Conservation (phyloP, 1,139 yeast species). For the Geotrichum fermentans region DNA sequence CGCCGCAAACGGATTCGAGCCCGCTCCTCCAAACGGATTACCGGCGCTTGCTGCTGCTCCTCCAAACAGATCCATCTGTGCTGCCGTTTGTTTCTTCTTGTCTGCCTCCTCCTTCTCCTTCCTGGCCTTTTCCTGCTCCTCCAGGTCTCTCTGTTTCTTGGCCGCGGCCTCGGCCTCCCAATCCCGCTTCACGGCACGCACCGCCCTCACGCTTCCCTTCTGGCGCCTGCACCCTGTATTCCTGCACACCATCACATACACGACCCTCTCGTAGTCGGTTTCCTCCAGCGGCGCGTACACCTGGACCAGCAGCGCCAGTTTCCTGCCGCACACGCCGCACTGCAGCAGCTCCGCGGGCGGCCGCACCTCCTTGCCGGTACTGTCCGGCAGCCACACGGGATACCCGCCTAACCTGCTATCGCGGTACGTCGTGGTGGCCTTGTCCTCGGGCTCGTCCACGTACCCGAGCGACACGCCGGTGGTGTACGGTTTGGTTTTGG, state of each 20-base stretch:
- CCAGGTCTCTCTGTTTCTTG: constrained; percentile 8
- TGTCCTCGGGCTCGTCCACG: constrained; percentile 16
- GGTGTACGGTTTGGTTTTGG: constrained; percentile 16
- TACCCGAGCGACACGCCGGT: constrained; percentile 17
- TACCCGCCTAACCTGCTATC: constrained; percentile 19
- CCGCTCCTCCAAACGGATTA: constrained; percentile 14
- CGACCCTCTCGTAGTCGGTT: constrained; percentile 69
- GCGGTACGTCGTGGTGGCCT: not conserved
- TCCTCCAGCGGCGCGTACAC: constrained; percentile 68
- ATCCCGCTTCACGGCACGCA: constrained; percentile 42
- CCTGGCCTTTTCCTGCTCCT: not conserved
- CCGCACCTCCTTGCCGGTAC: constrained; percentile 18
- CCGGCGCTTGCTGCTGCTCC: not conserved
- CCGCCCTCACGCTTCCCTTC: constrained; percentile 42
- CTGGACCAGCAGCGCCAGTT: constrained; percentile 68
- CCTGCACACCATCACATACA: constrained; percentile 75
- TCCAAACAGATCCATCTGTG: constrained; percentile 1
- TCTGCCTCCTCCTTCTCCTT: constrained; percentile 3
- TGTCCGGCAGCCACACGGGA: constrained; percentile 44
- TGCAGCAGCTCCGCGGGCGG: constrained; percentile 40
- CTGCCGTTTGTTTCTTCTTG: not conserved
- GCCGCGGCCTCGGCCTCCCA: constrained; percentile 38
- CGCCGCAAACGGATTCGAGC: constrained; percentile 11
- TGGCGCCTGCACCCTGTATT: constrained; percentile 59
- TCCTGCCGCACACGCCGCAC: constrained; percentile 61